Evolutionary conservation across 1,284 basidiomycete species (phyloP), one percentile per base, ranked within the genome.

Genomic region (Calocybe gambosa): DNA sequence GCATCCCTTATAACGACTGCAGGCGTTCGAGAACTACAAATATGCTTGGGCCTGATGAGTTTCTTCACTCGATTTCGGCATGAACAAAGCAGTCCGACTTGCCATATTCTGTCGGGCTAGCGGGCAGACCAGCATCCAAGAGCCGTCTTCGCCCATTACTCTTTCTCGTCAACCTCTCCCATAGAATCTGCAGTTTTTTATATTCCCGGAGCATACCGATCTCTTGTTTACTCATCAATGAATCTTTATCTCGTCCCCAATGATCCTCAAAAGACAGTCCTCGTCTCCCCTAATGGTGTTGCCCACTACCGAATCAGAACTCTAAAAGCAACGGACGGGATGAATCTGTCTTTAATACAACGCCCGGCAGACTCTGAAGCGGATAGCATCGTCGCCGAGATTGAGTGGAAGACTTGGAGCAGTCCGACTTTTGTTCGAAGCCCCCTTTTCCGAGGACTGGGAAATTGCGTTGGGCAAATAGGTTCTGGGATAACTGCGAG

Each of bases 241-340:
- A 70, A 75, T 45, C 62, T 78, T 20, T 76, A 73, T 56, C 66
- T 78, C 45, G 57, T 71, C 10, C 72, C 69, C 15, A 73, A 77
- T 55, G 68, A 77, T 51, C 72, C 73, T 5, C 65, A 71, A 53
- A 66, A 68, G 45, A 73, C 73, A 9, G 65, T 68, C 13, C 63
- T 78, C 37, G 65, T 77, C 20, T 75, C 75, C 13, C 58, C 67
- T 18, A 73, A 73, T 51, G 74, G 75, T 25, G 64, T 70, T 26
- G 64, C 68, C 19, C 72, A 75, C 47, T 78, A 76, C 54, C 64
- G 66, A 49, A 63, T 77, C 48, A 59, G 57, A 16, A 77, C 75
- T 15, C 53, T 58, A 37, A 63, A 67, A 38, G 54, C 50, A 5
- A 50, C 45, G 20, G 47, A 62, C 31, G 58, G 64, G 10, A 61